Evolutionary conservation across 148 eudicot species (phyloP), one percentile per base, ranked within the genome.

Genomic region (Chenopodium album): DNA sequence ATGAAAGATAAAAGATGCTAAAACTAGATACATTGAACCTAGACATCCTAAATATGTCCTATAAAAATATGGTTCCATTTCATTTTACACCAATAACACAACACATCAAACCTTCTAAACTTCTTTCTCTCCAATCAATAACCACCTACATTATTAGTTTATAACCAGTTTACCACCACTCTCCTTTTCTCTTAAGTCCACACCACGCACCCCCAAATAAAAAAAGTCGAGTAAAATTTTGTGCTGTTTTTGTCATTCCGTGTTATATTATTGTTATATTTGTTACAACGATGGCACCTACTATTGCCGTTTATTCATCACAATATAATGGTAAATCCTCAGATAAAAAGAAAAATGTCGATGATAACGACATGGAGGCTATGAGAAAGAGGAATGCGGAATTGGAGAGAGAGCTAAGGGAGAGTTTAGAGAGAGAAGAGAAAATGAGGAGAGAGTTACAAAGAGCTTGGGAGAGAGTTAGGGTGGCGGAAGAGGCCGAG

Each of bases 401-500:
- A 85, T 67, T 94, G 82, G 93, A 94, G 87, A 87, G 78, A 48
- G 94, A 89, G 16, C 20, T 92, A 60, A 82, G 64, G 81, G 85
- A 66, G 88, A 90, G 94, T n/a, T 0, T 50, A 20, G 78, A 77
- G 66, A 89, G 96, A 54, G 96, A 94, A 73, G 93, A 91, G 85
- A 83, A 56, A 26, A 87, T 88, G 93, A 89, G 73, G 79, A n/a
- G 23, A 62, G 92, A 91, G 79, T 84, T 94, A 8, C 60, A 73
- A 26, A 82, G 29, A 16, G 85, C 85, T 20, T 79, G 78, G 89
- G 46, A 79, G 50, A 82, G 94, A 78, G 85, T 91, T 23, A 84
- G 82, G 31, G 90, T 94, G 48, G 93, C 94, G 10, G 96, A 94
- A 75, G 94, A 92, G 31, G 98, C 91, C 2, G 98, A 94, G 87